Evolutionary conservation across 2,329 filamentous ascomycete genomes (phyloP).

Genomic region (Talaromyces rugulosus): DNA sequence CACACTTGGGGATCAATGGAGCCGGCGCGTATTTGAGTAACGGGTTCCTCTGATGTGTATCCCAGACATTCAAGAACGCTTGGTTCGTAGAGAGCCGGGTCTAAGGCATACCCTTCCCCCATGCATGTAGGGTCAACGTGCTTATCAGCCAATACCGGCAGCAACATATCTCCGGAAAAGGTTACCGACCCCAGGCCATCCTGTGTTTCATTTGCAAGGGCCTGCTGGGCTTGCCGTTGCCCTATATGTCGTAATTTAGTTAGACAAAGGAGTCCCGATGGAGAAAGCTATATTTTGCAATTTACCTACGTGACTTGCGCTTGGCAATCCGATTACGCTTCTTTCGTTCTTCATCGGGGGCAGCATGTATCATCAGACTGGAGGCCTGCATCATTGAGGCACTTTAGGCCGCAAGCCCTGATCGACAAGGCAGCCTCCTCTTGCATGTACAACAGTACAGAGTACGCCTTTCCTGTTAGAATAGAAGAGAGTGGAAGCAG

Average conservation of each 20-base stretch:
- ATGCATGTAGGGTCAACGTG: background rate
- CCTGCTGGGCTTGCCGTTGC: background rate
- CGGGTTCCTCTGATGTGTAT: background rate
- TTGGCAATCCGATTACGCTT: background rate
- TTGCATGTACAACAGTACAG: background rate
- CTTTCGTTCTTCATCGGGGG: background rate
- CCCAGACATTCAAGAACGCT: background rate
- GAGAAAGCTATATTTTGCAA: background rate
- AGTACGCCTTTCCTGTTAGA: background rate
- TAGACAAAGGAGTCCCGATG: background rate
- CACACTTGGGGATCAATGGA: background rate
- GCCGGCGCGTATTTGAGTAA: background rate
- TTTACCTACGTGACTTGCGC: background rate
- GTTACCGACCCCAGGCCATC: background rate
- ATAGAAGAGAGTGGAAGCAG: background rate
- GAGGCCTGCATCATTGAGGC: background rate
- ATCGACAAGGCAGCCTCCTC: background rate
- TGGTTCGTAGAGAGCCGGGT: background rate
- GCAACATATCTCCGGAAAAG: background rate
- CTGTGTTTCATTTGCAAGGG: background rate
- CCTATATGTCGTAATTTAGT: background rate
- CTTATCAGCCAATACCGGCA: background rate
- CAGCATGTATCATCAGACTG: background rate
- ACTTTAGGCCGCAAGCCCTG: background rate
- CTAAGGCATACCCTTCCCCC: background rate